Conservation (phyloP, 257 asterid species). For the Solanum appendiculatum region DNA sequence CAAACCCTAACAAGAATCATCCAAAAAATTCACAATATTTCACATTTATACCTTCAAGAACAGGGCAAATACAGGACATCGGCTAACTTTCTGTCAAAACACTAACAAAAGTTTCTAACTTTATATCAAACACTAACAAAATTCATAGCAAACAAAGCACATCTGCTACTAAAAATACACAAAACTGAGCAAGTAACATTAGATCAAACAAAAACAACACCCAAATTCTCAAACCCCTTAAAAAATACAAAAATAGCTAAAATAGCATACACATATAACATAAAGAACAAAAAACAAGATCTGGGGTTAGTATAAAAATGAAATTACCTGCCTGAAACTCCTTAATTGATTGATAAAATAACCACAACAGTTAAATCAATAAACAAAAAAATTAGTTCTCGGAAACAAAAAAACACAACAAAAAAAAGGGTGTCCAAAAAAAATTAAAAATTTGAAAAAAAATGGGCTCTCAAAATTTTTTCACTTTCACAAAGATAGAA, state of each 20-base stretch:
- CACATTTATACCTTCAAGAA: neutral
- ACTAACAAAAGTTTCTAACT: neutral
- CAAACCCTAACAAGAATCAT: neutral
- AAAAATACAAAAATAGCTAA: neutral
- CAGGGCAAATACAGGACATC: neutral
- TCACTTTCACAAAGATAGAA: neutral
- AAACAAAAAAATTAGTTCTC: neutral
- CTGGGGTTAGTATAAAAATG: neutral
- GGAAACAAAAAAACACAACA: neutral
- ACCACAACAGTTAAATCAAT: neutral
- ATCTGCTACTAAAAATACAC: neutral
- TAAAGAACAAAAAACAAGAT: neutral
- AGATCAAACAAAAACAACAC: neutral
- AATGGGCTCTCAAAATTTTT: neutral
- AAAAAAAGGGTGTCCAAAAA: neutral
- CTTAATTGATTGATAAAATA: neutral
- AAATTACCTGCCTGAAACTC: conserved; percentile 8
- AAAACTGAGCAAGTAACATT: neutral
- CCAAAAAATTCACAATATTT: neutral
- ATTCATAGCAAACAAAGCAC: neutral
- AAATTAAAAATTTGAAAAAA: neutral
- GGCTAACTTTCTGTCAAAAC: neutral
- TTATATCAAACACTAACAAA: neutral
- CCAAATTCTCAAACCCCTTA: neutral
- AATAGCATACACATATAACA: neutral